Evolutionary conservation across 106 monocot species (phyloP).

Genomic region (Dendrobium nobile): DNA sequence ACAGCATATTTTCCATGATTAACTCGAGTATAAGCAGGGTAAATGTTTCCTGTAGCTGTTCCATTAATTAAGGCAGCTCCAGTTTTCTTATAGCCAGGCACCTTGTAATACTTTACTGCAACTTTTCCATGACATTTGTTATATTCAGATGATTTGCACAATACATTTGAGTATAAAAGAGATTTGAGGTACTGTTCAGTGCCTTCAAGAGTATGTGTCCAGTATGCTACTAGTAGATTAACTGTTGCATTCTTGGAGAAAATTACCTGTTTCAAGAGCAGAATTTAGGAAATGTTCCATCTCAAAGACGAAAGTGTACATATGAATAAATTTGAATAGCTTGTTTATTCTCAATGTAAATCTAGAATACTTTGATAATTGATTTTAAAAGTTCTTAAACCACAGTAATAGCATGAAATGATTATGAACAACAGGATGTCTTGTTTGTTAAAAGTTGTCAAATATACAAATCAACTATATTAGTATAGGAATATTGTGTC

Average conservation of each 20-base stretch:
- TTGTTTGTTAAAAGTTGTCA: too few species aligned
- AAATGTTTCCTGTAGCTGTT: constrained; percentile 43
- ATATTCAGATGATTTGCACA: constrained; percentile 61
- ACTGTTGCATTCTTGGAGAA: constrained; percentile 81
- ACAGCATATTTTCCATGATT: constrained; percentile 97
- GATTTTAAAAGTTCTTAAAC: background rate
- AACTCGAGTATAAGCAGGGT: constrained; percentile 76
- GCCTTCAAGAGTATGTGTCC: constrained; percentile 60
- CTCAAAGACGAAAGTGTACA: background rate
- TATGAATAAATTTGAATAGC: background rate
- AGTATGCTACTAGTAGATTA: constrained; percentile 64
- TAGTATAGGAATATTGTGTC: too few species aligned
- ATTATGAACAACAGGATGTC: too few species aligned
- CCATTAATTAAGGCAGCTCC: constrained; percentile 52
- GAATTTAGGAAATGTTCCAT: too few species aligned
- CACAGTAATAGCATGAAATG: too few species aligned
- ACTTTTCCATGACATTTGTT: constrained; percentile 70
- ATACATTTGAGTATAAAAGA: constrained; percentile 70
- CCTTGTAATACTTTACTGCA: constrained; percentile 65
- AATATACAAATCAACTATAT: too few species aligned
- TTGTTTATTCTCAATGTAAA: background rate
- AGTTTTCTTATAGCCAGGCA: constrained; percentile 65
- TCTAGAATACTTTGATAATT: background rate
- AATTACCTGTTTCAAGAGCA: constrained; percentile 38
- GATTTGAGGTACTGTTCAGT: constrained; percentile 77